Evolutionary conservation across 495 filamentous ascomycete species (phyloP), one percentile per base, ranked within the genome.

Genomic region (Neurospora sp.): DNA sequence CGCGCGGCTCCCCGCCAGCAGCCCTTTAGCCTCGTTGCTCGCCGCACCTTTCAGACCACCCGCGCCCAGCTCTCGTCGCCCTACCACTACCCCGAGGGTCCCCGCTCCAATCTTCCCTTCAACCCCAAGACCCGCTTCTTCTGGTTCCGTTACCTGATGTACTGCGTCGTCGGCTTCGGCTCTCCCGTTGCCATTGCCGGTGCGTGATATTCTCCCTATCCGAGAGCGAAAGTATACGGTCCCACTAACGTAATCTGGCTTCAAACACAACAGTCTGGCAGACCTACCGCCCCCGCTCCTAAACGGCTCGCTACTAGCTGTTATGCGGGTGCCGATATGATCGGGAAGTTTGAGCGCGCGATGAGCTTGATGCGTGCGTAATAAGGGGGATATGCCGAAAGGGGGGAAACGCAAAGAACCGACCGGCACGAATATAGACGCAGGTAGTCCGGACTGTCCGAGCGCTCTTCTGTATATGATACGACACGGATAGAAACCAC

Each of bases 61-160:
- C 91, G 92, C 76, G 85, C 92, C 82, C 95, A 92, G 84, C 84
- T 96, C 77, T 89, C 88, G 73, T 96, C 93, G 80, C 94, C 94
- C 37, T 96, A 97, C 89, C 96, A 99, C 88, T 99, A 99, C 86
- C 92, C 94, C 74, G 96, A 98, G 87, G 96, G 96, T 71, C 96
- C 96, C 78, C 90, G 90, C 80, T 90, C 88, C 86, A 98, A 97
- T 88, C 85, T 99, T 74, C 96, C 96, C 74, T 99, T 99, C 90
- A 96, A 99, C 88, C 90, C 96, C 76, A 85, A 91, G 85, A 96
- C 91, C 79, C 91, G 90, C 83, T 91, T 85, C 83, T 99, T 99
- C 83, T 88, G 84, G 73, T 66, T 92, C 76, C 87, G 91, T 85
- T 99, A 92, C 89, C 96, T 93, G 92, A 81, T 78, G 34, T 96